A percentile compares a stretch with the other conserved stretches of the same genome.
Evolutionary conservation across 192 early-diverging fungal species (phyloP).

Genomic region (Linnemannia exigua): DNA sequence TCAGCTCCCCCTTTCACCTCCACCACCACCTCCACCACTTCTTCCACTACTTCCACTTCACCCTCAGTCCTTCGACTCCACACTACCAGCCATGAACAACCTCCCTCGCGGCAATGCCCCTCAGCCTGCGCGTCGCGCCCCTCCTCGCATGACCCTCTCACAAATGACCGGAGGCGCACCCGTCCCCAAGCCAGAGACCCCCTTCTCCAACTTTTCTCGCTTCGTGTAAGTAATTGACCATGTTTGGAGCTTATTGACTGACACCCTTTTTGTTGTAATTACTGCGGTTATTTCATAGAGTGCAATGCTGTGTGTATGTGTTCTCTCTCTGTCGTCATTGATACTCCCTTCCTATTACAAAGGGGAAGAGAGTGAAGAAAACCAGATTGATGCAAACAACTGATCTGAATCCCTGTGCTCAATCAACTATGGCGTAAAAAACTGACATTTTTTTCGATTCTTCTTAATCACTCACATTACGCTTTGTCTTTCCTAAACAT

Average conservation of each 20-base stretch:
- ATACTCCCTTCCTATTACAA: neutral
- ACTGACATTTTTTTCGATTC: conserved; percentile 9
- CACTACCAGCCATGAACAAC: conserved; percentile 21
- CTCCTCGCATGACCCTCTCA: conserved; percentile 42
- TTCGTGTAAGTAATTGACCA: conserved; percentile 69
- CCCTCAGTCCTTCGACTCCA: neutral
- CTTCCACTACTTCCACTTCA: neutral
- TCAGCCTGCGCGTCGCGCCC: conserved; percentile 29
- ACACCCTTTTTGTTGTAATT: conserved; percentile 12
- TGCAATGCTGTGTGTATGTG: neutral
- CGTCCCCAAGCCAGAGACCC: conserved; percentile 53
- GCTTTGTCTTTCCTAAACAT: neutral
- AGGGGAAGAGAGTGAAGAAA: neutral
- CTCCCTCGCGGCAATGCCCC: conserved; percentile 38
- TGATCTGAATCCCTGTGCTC: conserved; percentile 6
- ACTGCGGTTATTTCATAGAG: neutral
- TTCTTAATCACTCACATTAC: neutral
- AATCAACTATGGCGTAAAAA: conserved; percentile 1
- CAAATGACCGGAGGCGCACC: conserved; percentile 38
- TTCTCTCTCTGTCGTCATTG: neutral
- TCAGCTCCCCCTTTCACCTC: neutral
- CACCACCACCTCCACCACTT: neutral
- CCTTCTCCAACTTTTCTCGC: conserved; percentile 77
- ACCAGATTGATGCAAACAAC: conserved; percentile 8
- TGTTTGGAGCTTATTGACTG: too few relatives aligned